These are phyloP conservation scores for Epichloe amarillans DNA, from an alignment of 2,329 filamentous ascomycete species.

Conservation along the genomic window DNA sequence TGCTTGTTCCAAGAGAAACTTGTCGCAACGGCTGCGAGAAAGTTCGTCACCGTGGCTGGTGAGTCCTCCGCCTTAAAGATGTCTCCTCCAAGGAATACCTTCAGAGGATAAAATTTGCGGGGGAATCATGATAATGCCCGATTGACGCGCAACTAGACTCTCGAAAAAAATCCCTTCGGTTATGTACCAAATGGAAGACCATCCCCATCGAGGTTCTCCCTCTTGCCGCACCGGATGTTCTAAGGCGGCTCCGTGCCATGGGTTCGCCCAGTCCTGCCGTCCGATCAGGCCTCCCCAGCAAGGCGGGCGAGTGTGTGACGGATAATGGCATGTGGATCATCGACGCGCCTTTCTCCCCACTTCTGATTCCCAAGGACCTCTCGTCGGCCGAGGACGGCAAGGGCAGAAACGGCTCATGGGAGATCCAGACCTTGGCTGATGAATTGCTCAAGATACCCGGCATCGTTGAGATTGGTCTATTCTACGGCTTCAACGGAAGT, in stretches of 20 bases:
- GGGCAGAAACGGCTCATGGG: conserved; percentile 53
- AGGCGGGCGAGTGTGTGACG: conserved; percentile 62
- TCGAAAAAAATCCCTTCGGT: conserved; percentile 68
- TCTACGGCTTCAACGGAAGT: conserved; percentile 67
- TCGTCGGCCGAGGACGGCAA: conserved; percentile 34
- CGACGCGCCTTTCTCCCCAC: conserved; percentile 72
- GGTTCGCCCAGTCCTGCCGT: conserved; percentile 61
- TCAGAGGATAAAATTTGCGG: neutral
- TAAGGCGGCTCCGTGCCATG: conserved; percentile 56
- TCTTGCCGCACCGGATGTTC: conserved; percentile 64
- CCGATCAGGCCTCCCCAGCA: conserved; percentile 58
- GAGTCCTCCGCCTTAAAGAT: conserved; percentile 15
- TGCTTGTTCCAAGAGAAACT: conserved; percentile 97
- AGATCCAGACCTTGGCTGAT: conserved; percentile 60
- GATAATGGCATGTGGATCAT: conserved; percentile 62
- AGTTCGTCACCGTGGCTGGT: conserved; percentile 81
- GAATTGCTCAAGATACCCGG: conserved; percentile 72
- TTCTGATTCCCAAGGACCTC: conserved; percentile 49
- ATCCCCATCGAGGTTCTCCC: conserved; percentile 93
- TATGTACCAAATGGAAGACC: conserved; percentile 64
- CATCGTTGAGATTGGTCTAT: conserved; percentile 84
- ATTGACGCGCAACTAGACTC: conserved; percentile 47
- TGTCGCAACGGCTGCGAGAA: conserved; percentile 69
- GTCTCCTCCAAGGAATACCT: neutral
- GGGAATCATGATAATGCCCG: conserved; percentile 5